Evolutionary conservation across 768 basidiomycete genomes (phyloP), one percentile per base, ranked within the genome.

Genomic region (Punctularia strigosozonata): DNA sequence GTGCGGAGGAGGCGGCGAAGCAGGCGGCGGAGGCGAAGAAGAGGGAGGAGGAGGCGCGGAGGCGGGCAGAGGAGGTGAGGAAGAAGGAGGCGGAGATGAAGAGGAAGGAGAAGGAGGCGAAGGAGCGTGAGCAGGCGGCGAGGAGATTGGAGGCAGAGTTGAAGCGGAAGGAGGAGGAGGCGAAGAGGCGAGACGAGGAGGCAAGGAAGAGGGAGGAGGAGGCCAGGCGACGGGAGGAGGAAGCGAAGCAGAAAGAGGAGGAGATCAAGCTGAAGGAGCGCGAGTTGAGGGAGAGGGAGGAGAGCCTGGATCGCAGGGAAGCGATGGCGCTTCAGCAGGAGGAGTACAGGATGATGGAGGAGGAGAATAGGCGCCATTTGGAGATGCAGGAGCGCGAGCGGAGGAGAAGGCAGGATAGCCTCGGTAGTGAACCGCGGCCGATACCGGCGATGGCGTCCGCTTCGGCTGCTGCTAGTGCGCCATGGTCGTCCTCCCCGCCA

Each of bases 281-380:
- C n/a, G 50, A 50, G 22, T 15, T 30, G 28, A 30, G 28, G 28
- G 10, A 10, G 10, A 10, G 15, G 28, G 46, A 40, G 24, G 41
- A 43, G 24, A 31, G 20, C 8, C 33, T 34, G 33, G 10, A 13
- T 8, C 33, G 12, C 18, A 34, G 20, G 33, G 33, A 34, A 19
- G 10, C 5, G 22, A 20, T 8, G 26, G 31, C 15, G 23, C 45
- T 43, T 24, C 61, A 64, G 42, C 64, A 66, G 45, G 55, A 62
- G 41, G 62, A 69, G 24, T 66, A 40, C 58, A 47, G 59, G 57
- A 28, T 26, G 56, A 56, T 43, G 59, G 66, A 53, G 46, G 49
- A 51, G 50, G 40, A 54, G 49, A 46, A 38, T 42, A 44, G 30
- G 46, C 47, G 4, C 39, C 36, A 25, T 48, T 37, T 22, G 38